Percentiles rank a stretch among this genome's conserved stretches.
Evolutionary conservation across 805 yeast species (phyloP).

Genomic region (Lipomyces lipofer): DNA sequence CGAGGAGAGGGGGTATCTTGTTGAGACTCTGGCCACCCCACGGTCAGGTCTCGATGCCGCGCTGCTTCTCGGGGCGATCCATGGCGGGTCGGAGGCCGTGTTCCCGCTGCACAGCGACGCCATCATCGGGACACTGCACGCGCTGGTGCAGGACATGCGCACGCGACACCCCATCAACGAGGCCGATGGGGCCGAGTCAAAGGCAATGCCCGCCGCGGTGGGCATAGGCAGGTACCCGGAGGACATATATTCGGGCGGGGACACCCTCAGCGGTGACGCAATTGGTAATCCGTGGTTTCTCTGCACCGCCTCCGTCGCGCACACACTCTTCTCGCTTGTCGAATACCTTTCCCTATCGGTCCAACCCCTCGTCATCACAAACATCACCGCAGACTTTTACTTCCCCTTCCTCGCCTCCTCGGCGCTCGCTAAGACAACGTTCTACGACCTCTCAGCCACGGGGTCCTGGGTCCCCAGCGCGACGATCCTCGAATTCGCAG

Average conservation of each 20-base stretch:
- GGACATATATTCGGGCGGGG: conserved; percentile 65
- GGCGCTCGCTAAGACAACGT: conserved; percentile 8
- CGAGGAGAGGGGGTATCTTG: conserved; percentile 51
- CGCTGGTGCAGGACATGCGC: conserved; percentile 67
- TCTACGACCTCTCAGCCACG: conserved; percentile 5
- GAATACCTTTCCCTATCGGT: conserved; percentile 33
- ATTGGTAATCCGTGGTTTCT: conserved; percentile 96
- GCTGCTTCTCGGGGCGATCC: conserved; percentile 52
- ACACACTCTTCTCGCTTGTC: conserved; percentile 38
- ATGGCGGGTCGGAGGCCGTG: conserved; percentile 35
- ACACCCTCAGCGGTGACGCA: conserved; percentile 53
- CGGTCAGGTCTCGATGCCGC: conserved; percentile 83
- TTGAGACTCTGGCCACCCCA: conserved; percentile 65
- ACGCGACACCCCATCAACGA: conserved; percentile 72
- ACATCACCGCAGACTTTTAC: conserved; percentile 29
- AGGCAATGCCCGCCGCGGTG: conserved; percentile 46
- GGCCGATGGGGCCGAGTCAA: conserved; percentile 24
- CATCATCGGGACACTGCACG: conserved; percentile 49
- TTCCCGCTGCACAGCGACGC: conserved; percentile 37
- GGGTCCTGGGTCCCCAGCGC: conserved; percentile 11
- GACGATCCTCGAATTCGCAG: conserved; percentile 10
- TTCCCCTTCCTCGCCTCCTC: conserved; percentile 20
- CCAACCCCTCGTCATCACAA: conserved; percentile 12
- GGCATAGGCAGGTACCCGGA: conserved; percentile 93
- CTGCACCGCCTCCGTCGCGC: conserved; percentile 42